A percentile compares a stretch with the other conserved stretches of the same genome.
Evolutionary conservation across 176 grass and related monocot genomes (phyloP).

Genomic region (Oryza longistaminata): DNA sequence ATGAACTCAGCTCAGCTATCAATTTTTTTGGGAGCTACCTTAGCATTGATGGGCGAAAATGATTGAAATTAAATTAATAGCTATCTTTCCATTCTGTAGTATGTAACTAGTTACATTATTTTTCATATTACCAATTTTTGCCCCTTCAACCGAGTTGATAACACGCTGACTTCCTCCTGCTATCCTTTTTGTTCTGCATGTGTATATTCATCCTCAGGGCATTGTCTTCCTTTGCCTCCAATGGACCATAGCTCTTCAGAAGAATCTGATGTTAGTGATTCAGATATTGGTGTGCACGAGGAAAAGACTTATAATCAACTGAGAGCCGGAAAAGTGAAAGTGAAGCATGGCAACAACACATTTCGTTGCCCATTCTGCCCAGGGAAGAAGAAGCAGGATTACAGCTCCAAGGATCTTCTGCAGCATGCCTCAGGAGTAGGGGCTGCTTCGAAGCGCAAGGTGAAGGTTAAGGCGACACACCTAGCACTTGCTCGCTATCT

Average conservation of each 20-base stretch:
- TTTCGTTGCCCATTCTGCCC: conserved; percentile 74
- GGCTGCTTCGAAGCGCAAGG: conserved; percentile 50
- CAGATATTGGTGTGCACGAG: conserved; percentile 56
- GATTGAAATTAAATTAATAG: no score
- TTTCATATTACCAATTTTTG: not conserved
- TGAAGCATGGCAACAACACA: conserved; percentile 40
- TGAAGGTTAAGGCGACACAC: conserved; percentile 70
- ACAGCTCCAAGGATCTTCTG: conserved; percentile 60
- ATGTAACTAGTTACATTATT: not conserved
- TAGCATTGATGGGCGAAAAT: no score
- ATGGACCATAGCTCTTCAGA: conserved; percentile 58
- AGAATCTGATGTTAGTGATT: conserved; percentile 71
- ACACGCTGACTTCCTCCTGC: not conserved
- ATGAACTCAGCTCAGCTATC: no score
- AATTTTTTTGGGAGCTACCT: no score
- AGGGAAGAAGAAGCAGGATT: conserved; percentile 73
- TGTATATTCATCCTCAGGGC: not conserved
- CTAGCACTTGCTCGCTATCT: conserved; percentile 63
- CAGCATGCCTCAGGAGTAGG: conserved; percentile 78
- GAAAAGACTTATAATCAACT: conserved; percentile 40
- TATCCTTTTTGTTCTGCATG: not conserved
- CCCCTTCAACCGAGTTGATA: not conserved
- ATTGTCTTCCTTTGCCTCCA: not conserved
- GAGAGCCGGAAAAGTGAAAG: conserved; percentile 38
- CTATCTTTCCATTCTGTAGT: not conserved